Percentiles rank a stretch among this genome's conserved stretches.
Conservation (phyloP, 1,284 basidiomycete species). For the Cyathus olla region DNA sequence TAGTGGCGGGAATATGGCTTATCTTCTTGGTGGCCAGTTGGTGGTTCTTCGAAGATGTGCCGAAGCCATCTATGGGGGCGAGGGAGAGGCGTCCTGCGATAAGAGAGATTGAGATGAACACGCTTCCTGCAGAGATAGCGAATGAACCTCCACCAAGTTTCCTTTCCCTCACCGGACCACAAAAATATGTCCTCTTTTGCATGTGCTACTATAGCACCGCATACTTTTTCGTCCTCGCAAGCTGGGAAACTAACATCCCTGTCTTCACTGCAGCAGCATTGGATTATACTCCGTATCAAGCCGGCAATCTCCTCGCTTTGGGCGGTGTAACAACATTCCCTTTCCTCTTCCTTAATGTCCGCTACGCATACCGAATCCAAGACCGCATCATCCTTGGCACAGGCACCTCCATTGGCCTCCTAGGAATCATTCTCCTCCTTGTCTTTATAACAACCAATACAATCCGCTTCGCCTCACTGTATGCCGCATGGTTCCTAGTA, state of each 20-base stretch:
- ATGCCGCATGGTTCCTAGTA: constrained; percentile 73
- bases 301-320: constrained; percentile 79
- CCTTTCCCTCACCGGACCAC: constrained; percentile 19
- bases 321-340: constrained; percentile 74
- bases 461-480: constrained; percentile 65
- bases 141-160: too few species aligned
- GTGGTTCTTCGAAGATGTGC: constrained; percentile 66
- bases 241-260: constrained; percentile 82
- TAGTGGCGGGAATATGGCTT: constrained; percentile 67
- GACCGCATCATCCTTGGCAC: constrained; percentile 70
- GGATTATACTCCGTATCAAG: constrained; percentile 68
- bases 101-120: too few species aligned
- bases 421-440: constrained; percentile 65
- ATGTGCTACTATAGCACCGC: constrained; percentile 83
- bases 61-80: constrained; percentile 8
- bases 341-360: constrained; percentile 72
- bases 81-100: too few species aligned
- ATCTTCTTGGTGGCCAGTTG: constrained; percentile 60
- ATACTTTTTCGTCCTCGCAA: constrained; percentile 78
- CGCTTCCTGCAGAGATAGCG: too few species aligned
- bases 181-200: constrained; percentile 64
- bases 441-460: constrained; percentile 52
- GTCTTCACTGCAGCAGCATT: constrained; percentile 66
- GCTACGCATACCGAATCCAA: constrained; percentile 66
- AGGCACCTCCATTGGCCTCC: constrained; percentile 63